Conservation (phyloP, 2,329 filamentous ascomycete species). For the Monosporascus sp. region DNA sequence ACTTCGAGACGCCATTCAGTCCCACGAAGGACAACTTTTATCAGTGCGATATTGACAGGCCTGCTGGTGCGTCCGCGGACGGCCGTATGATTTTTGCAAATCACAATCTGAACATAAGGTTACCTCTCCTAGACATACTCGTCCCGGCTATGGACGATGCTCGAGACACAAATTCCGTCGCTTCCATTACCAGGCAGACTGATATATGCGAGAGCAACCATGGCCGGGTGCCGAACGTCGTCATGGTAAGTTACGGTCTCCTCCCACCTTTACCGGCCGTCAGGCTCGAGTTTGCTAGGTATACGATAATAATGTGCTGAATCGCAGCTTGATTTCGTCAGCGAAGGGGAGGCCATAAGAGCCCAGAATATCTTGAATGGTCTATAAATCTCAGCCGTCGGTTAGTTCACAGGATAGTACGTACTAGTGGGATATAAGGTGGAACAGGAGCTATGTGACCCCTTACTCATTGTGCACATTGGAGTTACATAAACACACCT, state of each 20-base stretch:
- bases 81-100: slow-evolving; percentile 40
- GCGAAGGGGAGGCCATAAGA: slow-evolving; percentile 33
- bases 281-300: neutral
- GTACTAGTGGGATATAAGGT: too few relatives aligned
- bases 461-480: too few relatives aligned
- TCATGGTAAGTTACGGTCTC: slow-evolving; percentile 27
- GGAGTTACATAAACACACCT: too few relatives aligned
- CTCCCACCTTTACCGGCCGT: neutral
- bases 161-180: slow-evolving; percentile 41
- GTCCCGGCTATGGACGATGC: slow-evolving; percentile 28
- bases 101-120: slow-evolving; percentile 30
- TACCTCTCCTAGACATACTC: slow-evolving; percentile 26
- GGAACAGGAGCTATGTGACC: too few relatives aligned
- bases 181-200: slow-evolving; percentile 37
- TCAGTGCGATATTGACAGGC: slow-evolving; percentile 61
- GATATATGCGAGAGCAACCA: slow-evolving; percentile 25
- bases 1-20: slow-evolving; percentile 70
- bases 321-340: slow-evolving; percentile 37
- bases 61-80: slow-evolving; percentile 33
- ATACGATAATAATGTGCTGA: slow-evolving; percentile 10
- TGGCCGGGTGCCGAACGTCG: slow-evolving; percentile 29
- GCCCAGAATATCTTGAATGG: slow-evolving; percentile 34
- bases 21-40: slow-evolving; percentile 54
- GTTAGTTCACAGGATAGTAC: too few relatives aligned
- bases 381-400: too few relatives aligned